Evolutionary conservation across 257 asterid species (phyloP), one percentile per base, ranked within the genome.

Genomic region (Paraleonurus japonicus): DNA sequence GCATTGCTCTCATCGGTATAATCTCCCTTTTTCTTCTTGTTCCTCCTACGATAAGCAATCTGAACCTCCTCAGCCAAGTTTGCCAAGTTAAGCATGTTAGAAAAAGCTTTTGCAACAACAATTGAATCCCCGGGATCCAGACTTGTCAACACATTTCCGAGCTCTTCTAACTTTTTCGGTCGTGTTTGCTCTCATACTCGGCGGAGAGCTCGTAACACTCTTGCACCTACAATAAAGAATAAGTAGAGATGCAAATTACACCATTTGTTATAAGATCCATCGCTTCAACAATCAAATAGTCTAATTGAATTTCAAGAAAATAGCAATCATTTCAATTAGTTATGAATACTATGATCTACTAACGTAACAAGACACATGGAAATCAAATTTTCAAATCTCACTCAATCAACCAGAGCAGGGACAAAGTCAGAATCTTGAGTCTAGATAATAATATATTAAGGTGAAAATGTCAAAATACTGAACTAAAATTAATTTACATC

Each of bases 1-100:
- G 90, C 90, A 19, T 77, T 81, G 82, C 84, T 79, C 72, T 85
- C 90, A 26, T 85, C 90, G 6, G 90, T 83, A 22, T 74, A 79
- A 62, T 83, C 90, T 48, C 90, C 90, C 65, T 85, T 85, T 11
- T 82, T 85, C 79, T 65, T 55, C 58, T 83, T 86, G 76, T 79
- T 83, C 51, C 88, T 61, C 17, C 90, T 72, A 20, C 90, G 79
- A 33, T 80, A 55, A 11, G 88, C 85, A 70, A 81, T 86, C 82
- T 86, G 90, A 47, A 86, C 90, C 78, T 81, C 85, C 85, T 86
- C 90, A 26, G 90, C 90, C 85, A 86, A 77, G 82, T 86, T 83
- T 3, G 88, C 88, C 82, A 86, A 83, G 88, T 70, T 86, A 73
- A 86, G 90, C 90, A 86, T 86, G 79, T 86, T 81, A 22, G 90